These are phyloP conservation scores for Sisymbrium altissimum DNA, from an alignment of 345 rosid genomes.

Conservation along the genomic window DNA sequence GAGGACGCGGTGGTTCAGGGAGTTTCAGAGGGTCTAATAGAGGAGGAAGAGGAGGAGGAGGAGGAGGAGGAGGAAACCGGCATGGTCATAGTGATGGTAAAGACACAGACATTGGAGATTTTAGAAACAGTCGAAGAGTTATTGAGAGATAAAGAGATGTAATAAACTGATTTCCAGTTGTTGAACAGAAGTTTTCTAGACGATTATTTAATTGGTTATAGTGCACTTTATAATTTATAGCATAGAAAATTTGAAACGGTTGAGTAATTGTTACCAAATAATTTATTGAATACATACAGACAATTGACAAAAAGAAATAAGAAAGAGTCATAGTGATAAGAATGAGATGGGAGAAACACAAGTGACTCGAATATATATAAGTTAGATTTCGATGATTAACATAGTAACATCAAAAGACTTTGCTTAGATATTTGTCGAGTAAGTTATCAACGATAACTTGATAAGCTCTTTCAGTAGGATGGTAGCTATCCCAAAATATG, in stretches of 20 bases:
- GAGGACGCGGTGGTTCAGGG: constrained; percentile 31
- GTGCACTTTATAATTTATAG: no score
- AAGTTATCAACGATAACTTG: constrained; percentile 24
- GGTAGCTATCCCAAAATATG: constrained; percentile 65
- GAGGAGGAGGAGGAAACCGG: constrained; percentile 18
- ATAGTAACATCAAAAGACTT: neutral
- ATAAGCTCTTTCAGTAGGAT: constrained; percentile 62
- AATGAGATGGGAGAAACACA: neutral
- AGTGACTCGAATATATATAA: neutral
- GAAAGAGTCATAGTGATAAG: neutral
- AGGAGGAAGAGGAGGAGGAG: constrained; percentile 28
- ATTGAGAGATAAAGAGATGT: constrained; percentile 29
- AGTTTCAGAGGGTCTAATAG: constrained; percentile 28
- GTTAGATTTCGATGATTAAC: neutral
- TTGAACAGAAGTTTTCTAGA: neutral
- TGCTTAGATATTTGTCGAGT: constrained; percentile 5
- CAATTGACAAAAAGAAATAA: no score
- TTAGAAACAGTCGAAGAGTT: constrained; percentile 37
- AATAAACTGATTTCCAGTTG: neutral
- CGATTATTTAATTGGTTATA: no score
- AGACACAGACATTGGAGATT: constrained; percentile 29
- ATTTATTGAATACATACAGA: neutral
- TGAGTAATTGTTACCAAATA: no score
- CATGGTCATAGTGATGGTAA: constrained; percentile 22
- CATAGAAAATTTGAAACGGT: neutral